Conservation (phyloP, 768 basidiomycete genomes). For the Mrakia blollopis region DNA sequence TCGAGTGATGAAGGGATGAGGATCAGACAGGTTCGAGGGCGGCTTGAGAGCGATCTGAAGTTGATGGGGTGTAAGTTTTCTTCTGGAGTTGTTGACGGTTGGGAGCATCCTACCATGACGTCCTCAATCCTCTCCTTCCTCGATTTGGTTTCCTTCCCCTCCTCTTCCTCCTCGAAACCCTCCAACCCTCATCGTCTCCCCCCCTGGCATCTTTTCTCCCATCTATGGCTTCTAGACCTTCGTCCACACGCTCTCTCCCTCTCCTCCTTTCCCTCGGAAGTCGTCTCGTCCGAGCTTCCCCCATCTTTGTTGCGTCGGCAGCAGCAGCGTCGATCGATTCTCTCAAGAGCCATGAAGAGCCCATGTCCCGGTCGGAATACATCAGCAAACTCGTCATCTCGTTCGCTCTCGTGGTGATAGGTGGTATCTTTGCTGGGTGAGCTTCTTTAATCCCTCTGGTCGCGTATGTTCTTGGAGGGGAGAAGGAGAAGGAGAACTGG, state of each 20-base stretch:
- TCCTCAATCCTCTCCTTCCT: not conserved
- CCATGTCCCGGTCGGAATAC: constrained; percentile 60
- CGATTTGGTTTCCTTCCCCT: not conserved
- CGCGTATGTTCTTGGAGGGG: too few relatives aligned
- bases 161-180: not conserved
- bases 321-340: not conserved
- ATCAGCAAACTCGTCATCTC: constrained; percentile 68
- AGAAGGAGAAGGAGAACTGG: not conserved
- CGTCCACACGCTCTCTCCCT: not conserved
- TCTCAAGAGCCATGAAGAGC: constrained; percentile 11
- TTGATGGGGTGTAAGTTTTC: not conserved
- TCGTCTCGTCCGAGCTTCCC: constrained; percentile 19
- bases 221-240: not conserved
- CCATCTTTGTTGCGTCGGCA: not conserved
- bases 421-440: constrained; percentile 90
- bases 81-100: not conserved
- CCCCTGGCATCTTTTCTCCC: too few relatives aligned
- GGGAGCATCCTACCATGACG: not conserved
- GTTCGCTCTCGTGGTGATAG: constrained; percentile 65
- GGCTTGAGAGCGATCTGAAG: not conserved
- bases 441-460: constrained; percentile 35
- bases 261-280: constrained; percentile 2
- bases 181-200: not conserved
- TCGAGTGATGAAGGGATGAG: not conserved
- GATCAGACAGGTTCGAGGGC: not conserved